Evolutionary conservation across 2,329 filamentous ascomycete genomes (phyloP).

Genomic region (Xylariaceae sp.): DNA sequence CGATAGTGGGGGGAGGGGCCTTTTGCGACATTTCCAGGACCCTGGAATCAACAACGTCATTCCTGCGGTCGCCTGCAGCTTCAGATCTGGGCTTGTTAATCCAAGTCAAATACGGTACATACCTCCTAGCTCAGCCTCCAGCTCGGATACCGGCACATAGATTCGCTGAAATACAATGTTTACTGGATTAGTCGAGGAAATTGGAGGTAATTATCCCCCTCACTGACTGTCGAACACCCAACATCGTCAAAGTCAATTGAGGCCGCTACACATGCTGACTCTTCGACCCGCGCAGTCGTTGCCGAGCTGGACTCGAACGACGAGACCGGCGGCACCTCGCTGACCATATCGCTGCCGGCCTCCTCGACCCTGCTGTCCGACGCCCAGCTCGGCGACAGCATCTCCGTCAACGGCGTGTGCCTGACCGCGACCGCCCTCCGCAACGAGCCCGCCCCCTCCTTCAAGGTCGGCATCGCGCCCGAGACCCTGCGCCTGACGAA

Average conservation of each 20-base stretch:
- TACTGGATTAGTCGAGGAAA: conserved; percentile 87
- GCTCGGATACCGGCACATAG: neutral
- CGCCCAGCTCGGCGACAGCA: conserved; percentile 85
- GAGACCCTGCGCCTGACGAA: conserved; percentile 96
- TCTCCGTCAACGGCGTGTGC: conserved; percentile 92
- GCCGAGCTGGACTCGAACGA: conserved; percentile 77
- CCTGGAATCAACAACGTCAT: too few relatives aligned
- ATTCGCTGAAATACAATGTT: conserved; percentile 62
- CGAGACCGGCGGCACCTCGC: conserved; percentile 79
- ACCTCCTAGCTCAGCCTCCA: neutral
- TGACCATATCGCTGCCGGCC: conserved; percentile 72
- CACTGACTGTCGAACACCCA: neutral
- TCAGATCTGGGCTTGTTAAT: neutral
- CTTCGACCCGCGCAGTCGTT: conserved; percentile 58
- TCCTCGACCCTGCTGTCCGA: conserved; percentile 74
- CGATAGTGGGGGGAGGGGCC: too few relatives aligned
- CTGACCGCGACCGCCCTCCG: conserved; percentile 78
- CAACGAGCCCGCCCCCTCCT: conserved; percentile 36
- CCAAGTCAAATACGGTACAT: neutral
- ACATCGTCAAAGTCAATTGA: too few relatives aligned
- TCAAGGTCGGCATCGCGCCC: conserved; percentile 91
- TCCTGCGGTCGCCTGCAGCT: too few relatives aligned
- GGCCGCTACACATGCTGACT: conserved; percentile 3
- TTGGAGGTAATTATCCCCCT: conserved; percentile 67
- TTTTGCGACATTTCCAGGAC: too few relatives aligned